Base-by-base conservation (phyloP, 1,284 basidiomycete genomes). In the Fomitopsis betulina region DNA sequence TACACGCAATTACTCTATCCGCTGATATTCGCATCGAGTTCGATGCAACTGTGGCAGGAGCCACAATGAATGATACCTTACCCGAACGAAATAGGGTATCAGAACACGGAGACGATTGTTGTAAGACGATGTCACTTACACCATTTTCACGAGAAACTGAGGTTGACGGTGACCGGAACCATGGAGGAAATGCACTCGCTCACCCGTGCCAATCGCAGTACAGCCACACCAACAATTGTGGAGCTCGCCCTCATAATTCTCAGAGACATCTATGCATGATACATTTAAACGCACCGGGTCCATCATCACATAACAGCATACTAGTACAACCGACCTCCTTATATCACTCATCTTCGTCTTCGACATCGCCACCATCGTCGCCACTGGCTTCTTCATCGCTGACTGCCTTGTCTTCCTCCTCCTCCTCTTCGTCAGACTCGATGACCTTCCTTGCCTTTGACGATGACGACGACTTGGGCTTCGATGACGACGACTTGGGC, bases 381-480 rank as follows among this genome's bases (percentile, higher is more conserved):
- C 43, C 57, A 17, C 58, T 52, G 23, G 60, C 53, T 1, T 59
- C 58, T 7, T 59, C 58, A 3, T 63, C 63, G 15, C 62, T 63
- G 10, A 63, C 60, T 0, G 64, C 63, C 13, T 64, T 61, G n/a
- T 67, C 66, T 5, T 67, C 68, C 3, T 72, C 68, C 15, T 69
- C 67, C 1, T 66, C 66, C 21, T 62, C 64, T 1, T 66, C 67
- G n/a, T 62, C 64, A 13, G 55, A 60, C 19, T 50, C 55, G 8
- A 60, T 55, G 13, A 42, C 47, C 15, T 42, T 23, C 33, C 23
- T 57, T 32, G 32, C 49, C 59, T 62, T 65, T 37, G 50, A 54
- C n/a, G 54, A 47, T 4, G 23, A 30, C 19, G 33, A 0, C 32
- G 21, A n/a, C 12, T 56, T 56, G 43, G 27, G 40, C 25, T 35